These are phyloP conservation scores for Solanum rostratum DNA, from an alignment of 257 asterid genomes.

Conservation along the genomic window DNA sequence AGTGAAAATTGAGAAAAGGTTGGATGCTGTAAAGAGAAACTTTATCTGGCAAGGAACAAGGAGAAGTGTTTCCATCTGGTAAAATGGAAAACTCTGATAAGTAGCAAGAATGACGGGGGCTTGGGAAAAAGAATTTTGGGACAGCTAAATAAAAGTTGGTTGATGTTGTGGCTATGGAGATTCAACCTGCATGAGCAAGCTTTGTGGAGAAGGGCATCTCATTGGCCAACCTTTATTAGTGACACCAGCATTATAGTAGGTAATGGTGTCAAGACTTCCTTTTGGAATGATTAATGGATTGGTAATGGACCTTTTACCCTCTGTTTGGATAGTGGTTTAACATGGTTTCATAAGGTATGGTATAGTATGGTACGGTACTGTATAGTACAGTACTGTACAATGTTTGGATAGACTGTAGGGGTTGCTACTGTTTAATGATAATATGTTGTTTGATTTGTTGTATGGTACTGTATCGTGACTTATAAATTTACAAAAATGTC, in stretches of 20 bases:
- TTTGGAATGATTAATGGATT: neutral
- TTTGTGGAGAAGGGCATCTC: neutral
- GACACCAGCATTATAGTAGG: neutral
- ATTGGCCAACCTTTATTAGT: neutral
- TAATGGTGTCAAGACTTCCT: neutral
- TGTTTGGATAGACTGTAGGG: too few species aligned
- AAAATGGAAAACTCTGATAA: neutral
- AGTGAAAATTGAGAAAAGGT: neutral
- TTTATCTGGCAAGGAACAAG: neutral
- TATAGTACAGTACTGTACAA: too few species aligned
- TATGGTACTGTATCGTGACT: too few species aligned
- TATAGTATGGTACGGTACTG: too few species aligned
- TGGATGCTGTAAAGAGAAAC: neutral
- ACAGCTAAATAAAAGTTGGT: neutral
- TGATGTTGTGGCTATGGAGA: neutral
- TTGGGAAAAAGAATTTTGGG: neutral
- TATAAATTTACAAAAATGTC: too few species aligned
- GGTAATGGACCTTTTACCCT: neutral
- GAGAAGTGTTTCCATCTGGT: neutral
- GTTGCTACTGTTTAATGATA: too few species aligned
- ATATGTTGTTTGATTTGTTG: too few species aligned
- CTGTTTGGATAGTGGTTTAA: too few species aligned
- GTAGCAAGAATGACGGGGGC: neutral
- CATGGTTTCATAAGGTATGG: too few species aligned
- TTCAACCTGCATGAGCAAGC: neutral